phyloP scores from a whole-genome alignment of 148 eudicot genomes.

The Agrostemma githago region DNA sequence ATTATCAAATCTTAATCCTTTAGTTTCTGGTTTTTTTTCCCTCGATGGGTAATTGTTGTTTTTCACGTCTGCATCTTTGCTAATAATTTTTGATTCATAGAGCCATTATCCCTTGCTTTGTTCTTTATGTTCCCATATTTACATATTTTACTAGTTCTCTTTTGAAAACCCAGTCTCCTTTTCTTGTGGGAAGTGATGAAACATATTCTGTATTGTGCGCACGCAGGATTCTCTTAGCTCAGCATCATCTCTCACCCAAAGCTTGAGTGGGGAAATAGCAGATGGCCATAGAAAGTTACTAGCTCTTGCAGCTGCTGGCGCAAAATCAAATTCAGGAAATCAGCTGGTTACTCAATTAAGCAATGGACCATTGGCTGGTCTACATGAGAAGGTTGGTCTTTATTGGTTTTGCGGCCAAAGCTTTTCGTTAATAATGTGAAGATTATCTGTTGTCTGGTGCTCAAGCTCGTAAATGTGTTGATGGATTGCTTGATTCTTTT shows the following conservation, averaged over 20 bases:
- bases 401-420: background rate
- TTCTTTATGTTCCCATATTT: background rate
- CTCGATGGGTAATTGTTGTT: no score
- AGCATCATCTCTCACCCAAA: slow-evolving; percentile 73
- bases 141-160: background rate
- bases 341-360: slow-evolving; percentile 58
- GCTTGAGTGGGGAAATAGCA: slow-evolving; percentile 68
- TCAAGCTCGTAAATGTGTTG: background rate
- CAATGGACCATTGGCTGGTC: slow-evolving; percentile 76
- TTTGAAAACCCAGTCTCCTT: background rate
- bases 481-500: slow-evolving; percentile 15
- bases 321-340: slow-evolving; percentile 54
- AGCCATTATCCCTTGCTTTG: background rate
- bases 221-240: slow-evolving; percentile 78
- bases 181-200: background rate
- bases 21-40: background rate
- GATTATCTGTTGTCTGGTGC: background rate
- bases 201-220: background rate
- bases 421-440: background rate
- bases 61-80: background rate
- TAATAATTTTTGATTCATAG: background rate
- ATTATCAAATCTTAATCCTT: no score
- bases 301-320: slow-evolving; percentile 74
- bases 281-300: slow-evolving; percentile 86
- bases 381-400: slow-evolving; percentile 70